Percentiles rank a stretch among this genome's conserved stretches.
These are phyloP conservation scores for Fusarium compactum DNA, from an alignment of 2,329 filamentous ascomycete genomes.

Conservation along the genomic window DNA sequence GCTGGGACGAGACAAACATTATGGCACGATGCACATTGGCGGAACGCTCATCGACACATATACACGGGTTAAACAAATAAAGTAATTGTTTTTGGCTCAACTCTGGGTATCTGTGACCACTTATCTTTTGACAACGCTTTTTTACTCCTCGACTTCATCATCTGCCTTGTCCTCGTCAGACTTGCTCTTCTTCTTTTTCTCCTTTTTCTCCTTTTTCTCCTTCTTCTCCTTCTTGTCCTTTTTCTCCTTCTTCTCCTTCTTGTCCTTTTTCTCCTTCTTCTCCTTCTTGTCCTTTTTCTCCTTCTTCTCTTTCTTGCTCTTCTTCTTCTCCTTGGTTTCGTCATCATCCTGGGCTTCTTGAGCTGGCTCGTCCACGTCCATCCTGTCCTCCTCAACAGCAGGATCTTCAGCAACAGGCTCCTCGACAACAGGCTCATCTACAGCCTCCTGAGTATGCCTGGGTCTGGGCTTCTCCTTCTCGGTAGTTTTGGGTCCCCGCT, in stretches of 20 bases:
- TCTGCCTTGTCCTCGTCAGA: slow-evolving; percentile 10
- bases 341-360: slow-evolving; percentile 14
- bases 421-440: slow-evolving; percentile 11
- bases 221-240: slow-evolving; percentile 8
- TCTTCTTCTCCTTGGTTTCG: slow-evolving; percentile 6
- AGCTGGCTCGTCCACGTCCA: slow-evolving; percentile 25
- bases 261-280: neutral
- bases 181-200: slow-evolving; percentile 26
- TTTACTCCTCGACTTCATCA: slow-evolving; percentile 30
- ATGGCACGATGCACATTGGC: neutral
- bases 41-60: neutral
- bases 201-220: slow-evolving; percentile 7
- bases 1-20: neutral
- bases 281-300: neutral
- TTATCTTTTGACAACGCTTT: slow-evolving; percentile 11
- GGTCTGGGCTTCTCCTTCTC: slow-evolving; percentile 16
- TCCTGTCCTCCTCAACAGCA: slow-evolving; percentile 7
- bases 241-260: neutral
- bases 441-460: neutral
- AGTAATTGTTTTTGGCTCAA: slow-evolving; percentile 6
- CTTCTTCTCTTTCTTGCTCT: slow-evolving; percentile 8
- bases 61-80: neutral
- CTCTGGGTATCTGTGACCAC: slow-evolving; percentile 40
- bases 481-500: slow-evolving; percentile 23
- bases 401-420: slow-evolving; percentile 3